phyloP scores from a whole-genome alignment of 2,329 filamentous ascomycete species.

The Sporothrix globosa region DNA sequence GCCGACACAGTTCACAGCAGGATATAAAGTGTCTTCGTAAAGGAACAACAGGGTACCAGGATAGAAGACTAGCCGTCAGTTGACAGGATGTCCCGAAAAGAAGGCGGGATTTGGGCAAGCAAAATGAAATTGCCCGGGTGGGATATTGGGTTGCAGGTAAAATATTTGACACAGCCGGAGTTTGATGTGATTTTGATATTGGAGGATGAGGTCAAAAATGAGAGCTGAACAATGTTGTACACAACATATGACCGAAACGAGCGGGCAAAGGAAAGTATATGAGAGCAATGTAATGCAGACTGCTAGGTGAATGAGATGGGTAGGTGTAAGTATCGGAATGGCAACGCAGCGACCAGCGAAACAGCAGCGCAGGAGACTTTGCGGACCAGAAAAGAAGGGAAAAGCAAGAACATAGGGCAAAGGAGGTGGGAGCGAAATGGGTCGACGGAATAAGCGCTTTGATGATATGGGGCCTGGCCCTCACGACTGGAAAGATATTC shows the following conservation, averaged over 20 bases:
- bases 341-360: neutral
- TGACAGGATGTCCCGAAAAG: neutral
- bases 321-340: neutral
- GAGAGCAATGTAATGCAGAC: constrained; percentile 20
- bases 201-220: neutral
- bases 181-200: constrained; percentile 15
- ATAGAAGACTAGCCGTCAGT: constrained; percentile 6
- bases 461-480: constrained; percentile 23
- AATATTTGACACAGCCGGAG: constrained; percentile 11
- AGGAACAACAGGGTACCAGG: neutral
- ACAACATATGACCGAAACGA: neutral
- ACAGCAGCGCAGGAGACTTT: neutral
- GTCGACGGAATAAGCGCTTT: constrained; percentile 22
- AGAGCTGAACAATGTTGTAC: neutral
- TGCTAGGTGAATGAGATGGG: neutral
- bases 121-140: neutral
- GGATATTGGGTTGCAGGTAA: constrained; percentile 12
- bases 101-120: constrained; percentile 8
- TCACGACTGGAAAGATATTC: constrained; percentile 30
- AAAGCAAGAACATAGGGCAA: neutral
- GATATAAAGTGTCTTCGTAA: neutral
- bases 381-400: neutral
- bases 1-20: neutral
- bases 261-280: constrained; percentile 22
- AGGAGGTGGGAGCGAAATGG: constrained; percentile 26